Evolutionary conservation across 345 rosid genomes (phyloP).

Genomic region (Xanthoceras sorbifolium): DNA sequence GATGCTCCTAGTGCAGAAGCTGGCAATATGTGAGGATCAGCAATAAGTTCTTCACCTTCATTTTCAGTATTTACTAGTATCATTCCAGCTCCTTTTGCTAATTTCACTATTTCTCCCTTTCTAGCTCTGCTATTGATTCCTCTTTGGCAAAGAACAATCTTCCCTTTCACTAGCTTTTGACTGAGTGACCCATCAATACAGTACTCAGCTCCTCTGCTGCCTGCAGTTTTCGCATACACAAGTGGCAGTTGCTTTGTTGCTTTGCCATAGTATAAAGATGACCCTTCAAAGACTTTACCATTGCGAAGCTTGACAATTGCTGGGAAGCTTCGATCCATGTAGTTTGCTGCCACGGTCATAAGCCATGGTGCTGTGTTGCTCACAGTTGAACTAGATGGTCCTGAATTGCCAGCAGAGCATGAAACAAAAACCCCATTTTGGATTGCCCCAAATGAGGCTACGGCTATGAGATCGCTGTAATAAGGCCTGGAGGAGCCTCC

Average conservation of each 20-base stretch:
- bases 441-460: conserved; percentile 60
- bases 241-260: conserved; percentile 42
- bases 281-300: conserved; percentile 46
- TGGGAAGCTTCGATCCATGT: conserved; percentile 66
- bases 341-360: conserved; percentile 87
- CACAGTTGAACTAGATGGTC: conserved; percentile 54
- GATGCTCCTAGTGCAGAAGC: conserved; percentile 52
- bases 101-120: conserved; percentile 45
- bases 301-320: conserved; percentile 53
- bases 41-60: conserved; percentile 65
- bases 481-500: conserved; percentile 62
- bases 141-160: conserved; percentile 43
- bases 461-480: conserved; percentile 52
- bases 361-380: conserved; percentile 82
- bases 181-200: conserved; percentile 31
- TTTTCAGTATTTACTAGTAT: conserved; percentile 45
- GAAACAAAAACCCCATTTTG: conserved; percentile 67
- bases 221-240: conserved; percentile 56
- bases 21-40: conserved; percentile 70
- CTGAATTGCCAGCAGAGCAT: conserved; percentile 80
- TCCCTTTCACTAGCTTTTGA: conserved; percentile 35
- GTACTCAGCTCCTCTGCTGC: conserved; percentile 43
- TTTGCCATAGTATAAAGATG: conserved; percentile 49
- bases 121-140: conserved; percentile 17
- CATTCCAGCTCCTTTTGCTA: conserved; percentile 72